Evolutionary conservation across 352 stramenopile genomes (phyloP), one percentile per base, ranked within the genome.

Genomic region (Pythium monospermum): DNA sequence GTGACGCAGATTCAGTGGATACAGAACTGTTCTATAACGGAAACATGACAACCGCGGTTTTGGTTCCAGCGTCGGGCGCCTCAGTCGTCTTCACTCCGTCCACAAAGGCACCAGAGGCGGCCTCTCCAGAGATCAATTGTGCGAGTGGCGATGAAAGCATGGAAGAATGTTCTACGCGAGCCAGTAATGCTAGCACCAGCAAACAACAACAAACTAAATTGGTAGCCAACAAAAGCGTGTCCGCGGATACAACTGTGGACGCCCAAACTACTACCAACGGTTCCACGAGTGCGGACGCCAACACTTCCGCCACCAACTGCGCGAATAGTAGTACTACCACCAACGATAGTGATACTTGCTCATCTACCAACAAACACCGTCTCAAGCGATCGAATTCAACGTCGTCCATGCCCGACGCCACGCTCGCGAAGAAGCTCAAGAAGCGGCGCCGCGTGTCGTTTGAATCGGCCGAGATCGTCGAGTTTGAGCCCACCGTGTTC

Each of bases 401-500:
- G 37, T 16, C 37, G 2, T 7, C 10, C 2, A 18, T 27, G 25
- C 22, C 18, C 28, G 28, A 31, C 32, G 26, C 11, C 10, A 4
- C 11, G 26, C 55, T 8, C 8, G 64, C 80, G 45, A 63, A 44
- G 48, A 74, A 73, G 11, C 46, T 55, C 41, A 85, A 87, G 50
- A 89, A 89, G 49, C 69, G 75, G 18, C 66, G 71, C 19, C 75
- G 76, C 44, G 81, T 92, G 37, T 75, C 53, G 4, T 92, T 92
- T 53, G 81, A 92, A 61, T 69, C 71, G 11, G 81, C 81, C 1
- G 81, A 92, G n/a, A 90, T 92, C 32, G 77, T 90, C 39, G 81
- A 92, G 66, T 92, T 92, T 32, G 81, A 92, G 58, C 81, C 81
- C 4, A 92, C 81, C 10, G 61, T 89, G 16, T 90, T 81, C 70